A percentile compares a stretch with the other conserved stretches of the same genome.
Conservation (phyloP, 495 filamentous ascomycete genomes). For the Daldinia loculata region DNA sequence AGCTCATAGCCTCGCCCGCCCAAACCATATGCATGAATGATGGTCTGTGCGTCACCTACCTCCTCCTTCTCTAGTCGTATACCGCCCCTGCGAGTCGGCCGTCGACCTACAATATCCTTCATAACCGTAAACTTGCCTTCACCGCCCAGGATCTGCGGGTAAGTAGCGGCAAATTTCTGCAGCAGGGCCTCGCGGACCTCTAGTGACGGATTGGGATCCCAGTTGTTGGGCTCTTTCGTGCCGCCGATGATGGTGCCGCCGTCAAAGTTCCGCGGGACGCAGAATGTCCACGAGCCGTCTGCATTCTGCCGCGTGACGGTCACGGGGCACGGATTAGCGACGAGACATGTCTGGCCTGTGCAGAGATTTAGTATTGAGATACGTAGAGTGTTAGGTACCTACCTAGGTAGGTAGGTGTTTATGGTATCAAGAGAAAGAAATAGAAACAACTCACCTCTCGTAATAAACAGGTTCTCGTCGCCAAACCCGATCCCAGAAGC, state of each 20-base stretch:
- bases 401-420: too few species aligned
- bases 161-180: constrained; percentile 48
- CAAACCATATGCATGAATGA: constrained; percentile 71
- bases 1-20: constrained; percentile 68
- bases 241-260: constrained; percentile 71
- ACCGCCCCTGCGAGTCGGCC: constrained; percentile 55
- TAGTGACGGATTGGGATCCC: constrained; percentile 57
- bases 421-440: background rate
- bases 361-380: constrained; percentile 1
- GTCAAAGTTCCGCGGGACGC: constrained; percentile 65
- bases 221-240: constrained; percentile 67
- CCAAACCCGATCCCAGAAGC: constrained; percentile 66
- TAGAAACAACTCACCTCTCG: constrained; percentile 51
- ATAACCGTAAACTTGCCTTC: constrained; percentile 49
- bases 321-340: constrained; percentile 50
- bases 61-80: constrained; percentile 56
- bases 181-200: constrained; percentile 61
- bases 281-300: constrained; percentile 69
- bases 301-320: constrained; percentile 68
- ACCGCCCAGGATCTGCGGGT: constrained; percentile 48
- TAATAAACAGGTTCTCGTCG: constrained; percentile 62
- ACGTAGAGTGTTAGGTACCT: background rate
- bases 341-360: constrained; percentile 57
- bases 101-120: constrained; percentile 55
- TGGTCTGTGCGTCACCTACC: constrained; percentile 44